These are phyloP conservation scores for Coemansia sp. DNA, from an alignment of 371 early-diverging fungal species.

Conservation along the genomic window DNA sequence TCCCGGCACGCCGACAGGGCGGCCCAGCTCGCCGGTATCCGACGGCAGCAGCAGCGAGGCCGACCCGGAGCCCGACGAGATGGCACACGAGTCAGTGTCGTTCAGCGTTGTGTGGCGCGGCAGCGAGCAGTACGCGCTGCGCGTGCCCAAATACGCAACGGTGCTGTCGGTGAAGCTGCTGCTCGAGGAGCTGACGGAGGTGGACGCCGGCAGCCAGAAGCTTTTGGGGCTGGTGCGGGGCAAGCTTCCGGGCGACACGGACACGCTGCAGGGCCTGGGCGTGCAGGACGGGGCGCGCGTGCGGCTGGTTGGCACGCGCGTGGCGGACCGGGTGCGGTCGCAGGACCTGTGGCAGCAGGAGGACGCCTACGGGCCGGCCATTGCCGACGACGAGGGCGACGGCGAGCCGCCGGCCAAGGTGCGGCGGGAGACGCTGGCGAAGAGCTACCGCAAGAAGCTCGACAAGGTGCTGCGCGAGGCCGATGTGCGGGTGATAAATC, in stretches of 20 bases:
- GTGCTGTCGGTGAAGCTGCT: conserved; percentile 38
- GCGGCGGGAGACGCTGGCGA: conserved; percentile 24
- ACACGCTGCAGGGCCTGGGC: conserved; percentile 50
- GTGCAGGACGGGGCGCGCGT: conserved; percentile 54
- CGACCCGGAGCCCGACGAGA: conserved; percentile 11
- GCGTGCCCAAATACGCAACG: conserved; percentile 39
- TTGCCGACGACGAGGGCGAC: conserved; percentile 28
- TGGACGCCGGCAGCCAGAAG: conserved; percentile 60
- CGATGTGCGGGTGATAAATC: conserved; percentile 56
- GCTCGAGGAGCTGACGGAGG: conserved; percentile 56
- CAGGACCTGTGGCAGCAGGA: conserved; percentile 44
- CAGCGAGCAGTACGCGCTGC: conserved; percentile 26
- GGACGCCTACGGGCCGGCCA: conserved; percentile 41
- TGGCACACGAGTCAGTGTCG: conserved; percentile 34
- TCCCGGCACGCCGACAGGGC: no score
- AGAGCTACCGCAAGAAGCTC: conserved; percentile 42
- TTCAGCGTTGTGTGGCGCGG: conserved; percentile 37
- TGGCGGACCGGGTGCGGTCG: conserved; percentile 52
- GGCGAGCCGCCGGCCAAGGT: conserved; percentile 41
- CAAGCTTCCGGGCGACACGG: conserved; percentile 56
- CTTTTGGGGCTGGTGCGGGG: conserved; percentile 61
- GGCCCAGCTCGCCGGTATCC: no score
- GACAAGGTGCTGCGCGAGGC: conserved; percentile 47
- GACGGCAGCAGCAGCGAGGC: not conserved
- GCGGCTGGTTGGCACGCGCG: conserved; percentile 57